phyloP scores from a whole-genome alignment of 371 early-diverging fungal genomes.

The Rhizomucor pusillus region DNA sequence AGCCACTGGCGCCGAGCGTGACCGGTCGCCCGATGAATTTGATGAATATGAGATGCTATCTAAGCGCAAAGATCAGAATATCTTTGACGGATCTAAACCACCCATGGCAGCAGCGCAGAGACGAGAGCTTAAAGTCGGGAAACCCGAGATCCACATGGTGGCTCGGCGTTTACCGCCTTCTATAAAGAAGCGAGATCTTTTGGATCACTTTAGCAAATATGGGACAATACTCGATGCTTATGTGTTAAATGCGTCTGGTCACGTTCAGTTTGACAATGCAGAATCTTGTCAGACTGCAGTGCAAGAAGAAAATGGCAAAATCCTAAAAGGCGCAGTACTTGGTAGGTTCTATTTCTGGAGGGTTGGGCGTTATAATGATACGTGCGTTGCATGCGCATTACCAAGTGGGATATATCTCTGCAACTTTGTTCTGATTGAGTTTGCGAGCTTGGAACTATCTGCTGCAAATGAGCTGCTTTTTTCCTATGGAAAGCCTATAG shows the following conservation, averaged over 20 bases:
- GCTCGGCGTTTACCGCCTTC: conserved; percentile 35
- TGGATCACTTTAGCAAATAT: conserved; percentile 45
- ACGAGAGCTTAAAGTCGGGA: background rate
- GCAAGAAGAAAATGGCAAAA: conserved; percentile 38
- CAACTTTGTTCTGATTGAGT: background rate
- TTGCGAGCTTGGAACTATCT: background rate
- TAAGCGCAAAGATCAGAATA: conserved; percentile 17
- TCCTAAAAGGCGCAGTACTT: conserved; percentile 29
- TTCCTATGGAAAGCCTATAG: background rate
- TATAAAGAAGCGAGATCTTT: conserved; percentile 31
- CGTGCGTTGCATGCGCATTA: background rate
- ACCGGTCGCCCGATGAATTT: conserved; percentile 40
- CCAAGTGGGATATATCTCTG: too few relatives aligned
- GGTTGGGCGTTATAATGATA: background rate
- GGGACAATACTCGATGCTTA: conserved; percentile 42
- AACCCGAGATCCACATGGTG: conserved; percentile 44
- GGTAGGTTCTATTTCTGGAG: conserved; percentile 30
- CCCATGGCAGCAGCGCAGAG: conserved; percentile 3
- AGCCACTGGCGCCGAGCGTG: conserved; percentile 6
- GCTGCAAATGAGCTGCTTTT: background rate
- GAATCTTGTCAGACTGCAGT: conserved; percentile 38
- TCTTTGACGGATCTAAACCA: background rate
- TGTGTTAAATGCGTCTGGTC: conserved; percentile 35
- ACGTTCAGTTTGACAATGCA: conserved; percentile 43
- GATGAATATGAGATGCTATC: conserved; percentile 48